Evolutionary conservation across 208 protist species (phyloP), one percentile per base, ranked within the genome.

Genomic region (Cochliopodium minus): DNA sequence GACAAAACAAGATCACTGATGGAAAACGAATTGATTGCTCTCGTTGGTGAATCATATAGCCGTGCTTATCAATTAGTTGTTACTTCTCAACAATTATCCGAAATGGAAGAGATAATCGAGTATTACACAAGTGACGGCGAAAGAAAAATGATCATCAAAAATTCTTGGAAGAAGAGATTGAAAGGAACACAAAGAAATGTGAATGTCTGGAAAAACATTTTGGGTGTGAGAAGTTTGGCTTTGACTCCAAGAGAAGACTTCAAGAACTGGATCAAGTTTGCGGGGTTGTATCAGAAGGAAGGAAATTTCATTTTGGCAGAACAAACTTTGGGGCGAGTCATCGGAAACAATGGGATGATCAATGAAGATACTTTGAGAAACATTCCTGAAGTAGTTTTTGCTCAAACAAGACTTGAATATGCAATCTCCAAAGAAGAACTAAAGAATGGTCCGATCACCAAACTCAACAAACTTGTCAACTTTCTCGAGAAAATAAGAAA

Each of bases 61-160:
- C 74, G 94, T 20, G 92, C 92, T 13, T 99, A 97, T 72, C 69
- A 74, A 3, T 70, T 89, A 25, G 82, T 97, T 55, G 88, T 99
- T 22, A 71, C 79, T 29, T 81, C 95, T 47, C 94, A 98, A 72
- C 91, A 96, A 68, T 71, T 99, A 20, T 84, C 88, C 32, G 94
- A 99, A 75, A 69, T 99, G 47, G 91, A 98, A 73, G 93, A 98
- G 73, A 81, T 97, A n/a, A n/a, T n/a, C n/a, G n/a, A n/a, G 35
- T 79, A n/a, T n/a, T 77, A 65, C 17, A n/a, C n/a, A n/a, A n/a
- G n/a, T n/a, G n/a, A n/a, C n/a, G n/a, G n/a, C n/a, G n/a, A n/a
- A n/a, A n/a, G n/a, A n/a, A n/a, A n/a, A n/a, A n/a, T n/a, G n/a
- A n/a, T n/a, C n/a, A n/a, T n/a, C n/a, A n/a, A n/a, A n/a, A n/a